A percentile compares a stretch with the other conserved stretches of the same genome.
phyloP scores from a whole-genome alignment of 108 stramenopile species.

The Cyclotella sp. region DNA sequence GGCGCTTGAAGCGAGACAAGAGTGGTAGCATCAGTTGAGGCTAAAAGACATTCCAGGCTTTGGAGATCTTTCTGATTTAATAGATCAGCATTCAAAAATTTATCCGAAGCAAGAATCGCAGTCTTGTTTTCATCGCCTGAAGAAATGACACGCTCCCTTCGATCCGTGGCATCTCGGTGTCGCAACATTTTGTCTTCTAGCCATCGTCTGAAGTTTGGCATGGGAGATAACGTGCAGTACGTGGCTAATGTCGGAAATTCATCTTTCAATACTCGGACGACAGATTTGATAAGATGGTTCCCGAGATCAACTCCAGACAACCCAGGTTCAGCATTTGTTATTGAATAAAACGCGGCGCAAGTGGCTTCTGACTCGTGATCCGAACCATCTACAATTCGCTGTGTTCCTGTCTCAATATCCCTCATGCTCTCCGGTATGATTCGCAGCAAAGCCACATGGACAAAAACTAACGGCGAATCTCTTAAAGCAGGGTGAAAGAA shows the following conservation, averaged over 20 bases:
- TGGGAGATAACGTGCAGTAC: conserved; percentile 90
- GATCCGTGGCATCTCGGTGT: conserved; percentile 26
- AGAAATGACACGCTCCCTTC: not conserved
- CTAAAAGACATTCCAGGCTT: conserved; percentile 22
- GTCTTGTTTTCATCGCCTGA: not conserved
- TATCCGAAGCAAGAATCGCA: not conserved
- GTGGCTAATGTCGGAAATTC: conserved; percentile 67
- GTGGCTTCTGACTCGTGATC: conserved; percentile 41
- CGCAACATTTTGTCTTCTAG: conserved; percentile 61
- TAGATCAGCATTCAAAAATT: conserved; percentile 41
- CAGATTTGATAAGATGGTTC: conserved; percentile 87
- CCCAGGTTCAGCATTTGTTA: conserved; percentile 83
- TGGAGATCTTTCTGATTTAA: conserved; percentile 48
- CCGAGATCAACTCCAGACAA: conserved; percentile 90
- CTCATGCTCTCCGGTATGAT: conserved; percentile 70
- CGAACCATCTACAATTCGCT: conserved; percentile 15
- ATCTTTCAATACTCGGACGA: conserved; percentile 59
- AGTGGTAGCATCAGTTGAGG: conserved; percentile 12
- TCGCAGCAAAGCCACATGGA: conserved; percentile 85
- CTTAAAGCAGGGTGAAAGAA: conserved; percentile 92
- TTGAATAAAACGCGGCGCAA: conserved; percentile 94
- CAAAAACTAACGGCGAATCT: conserved; percentile 88
- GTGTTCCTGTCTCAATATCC: conserved; percentile 47
- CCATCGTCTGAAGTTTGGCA: conserved; percentile 90
- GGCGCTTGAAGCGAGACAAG: conserved; percentile 21